phyloP scores from a whole-genome alignment of 768 basidiomycete genomes.

The Pluteus cervinus region DNA sequence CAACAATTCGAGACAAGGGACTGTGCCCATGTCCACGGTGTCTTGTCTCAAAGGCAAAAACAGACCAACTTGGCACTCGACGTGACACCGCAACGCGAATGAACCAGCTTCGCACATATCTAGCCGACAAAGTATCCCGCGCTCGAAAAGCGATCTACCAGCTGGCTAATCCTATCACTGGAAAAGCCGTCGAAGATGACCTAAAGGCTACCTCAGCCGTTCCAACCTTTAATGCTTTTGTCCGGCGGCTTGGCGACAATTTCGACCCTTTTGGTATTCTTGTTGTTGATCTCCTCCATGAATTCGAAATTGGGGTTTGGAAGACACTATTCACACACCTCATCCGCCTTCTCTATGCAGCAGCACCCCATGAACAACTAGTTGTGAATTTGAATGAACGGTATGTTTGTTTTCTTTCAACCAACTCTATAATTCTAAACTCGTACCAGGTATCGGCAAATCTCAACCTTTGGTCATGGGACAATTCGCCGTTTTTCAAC shows the following conservation, averaged over 20 bases:
- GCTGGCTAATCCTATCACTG: conserved; percentile 3
- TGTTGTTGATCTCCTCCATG: conserved; percentile 30
- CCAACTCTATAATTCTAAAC: neutral
- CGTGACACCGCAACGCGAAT: conserved; percentile 11
- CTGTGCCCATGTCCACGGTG: conserved; percentile 30
- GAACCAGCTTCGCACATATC: conserved; percentile 8
- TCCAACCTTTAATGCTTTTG: conserved; percentile 23
- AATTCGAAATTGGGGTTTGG: conserved; percentile 33
- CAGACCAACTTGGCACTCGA: conserved; percentile 22
- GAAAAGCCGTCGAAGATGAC: conserved; percentile 10
- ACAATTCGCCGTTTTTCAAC: conserved; percentile 28
- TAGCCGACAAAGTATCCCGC: neutral
- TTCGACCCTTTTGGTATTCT: conserved; percentile 24
- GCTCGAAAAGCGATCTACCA: conserved; percentile 8
- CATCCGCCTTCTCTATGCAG: conserved; percentile 21
- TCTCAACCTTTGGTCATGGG: conserved; percentile 22
- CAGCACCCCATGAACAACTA: conserved; percentile 13
- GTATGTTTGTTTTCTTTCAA: conserved; percentile 6
- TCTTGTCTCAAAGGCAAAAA: conserved; percentile 15
- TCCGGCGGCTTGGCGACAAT: conserved; percentile 10
- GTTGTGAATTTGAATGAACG: conserved; percentile 18
- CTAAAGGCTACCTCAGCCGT: conserved; percentile 12
- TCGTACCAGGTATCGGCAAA: conserved; percentile 16
- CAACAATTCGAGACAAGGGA: conserved; percentile 27
- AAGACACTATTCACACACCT: conserved; percentile 31